phyloP scores from a whole-genome alignment of 2,329 filamentous ascomycete genomes.

The Colletotrichum sublineola region DNA sequence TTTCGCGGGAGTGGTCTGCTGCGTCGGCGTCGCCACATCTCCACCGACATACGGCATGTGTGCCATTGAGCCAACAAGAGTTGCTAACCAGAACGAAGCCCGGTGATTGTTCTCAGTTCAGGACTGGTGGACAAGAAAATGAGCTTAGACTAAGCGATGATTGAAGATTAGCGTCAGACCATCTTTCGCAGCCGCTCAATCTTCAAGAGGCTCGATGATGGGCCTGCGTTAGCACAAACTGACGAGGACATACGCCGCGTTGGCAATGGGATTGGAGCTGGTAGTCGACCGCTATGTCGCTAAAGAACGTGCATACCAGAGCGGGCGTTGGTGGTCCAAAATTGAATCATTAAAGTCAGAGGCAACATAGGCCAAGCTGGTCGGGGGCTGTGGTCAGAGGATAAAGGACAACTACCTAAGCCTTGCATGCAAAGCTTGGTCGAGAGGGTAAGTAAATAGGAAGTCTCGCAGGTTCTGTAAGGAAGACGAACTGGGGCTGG shows the following conservation, averaged over 20 bases:
- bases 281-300: not conserved
- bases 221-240: not conserved
- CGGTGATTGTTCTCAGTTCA: not conserved
- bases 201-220: not conserved
- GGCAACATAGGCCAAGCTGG: not conserved
- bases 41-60: conserved; percentile 6
- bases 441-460: not conserved
- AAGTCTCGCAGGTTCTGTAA: not conserved
- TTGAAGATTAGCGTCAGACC: no score
- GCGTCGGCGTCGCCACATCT: not conserved
- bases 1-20: conserved; percentile 1
- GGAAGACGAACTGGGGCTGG: conserved; percentile 1
- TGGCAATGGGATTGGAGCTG: conserved; percentile 3
- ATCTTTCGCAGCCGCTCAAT: not conserved
- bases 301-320: not conserved
- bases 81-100: not conserved
- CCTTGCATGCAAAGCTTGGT: not conserved
- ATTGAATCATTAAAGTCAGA: conserved; percentile 14
- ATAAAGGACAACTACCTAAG: not conserved
- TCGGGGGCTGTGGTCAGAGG: not conserved
- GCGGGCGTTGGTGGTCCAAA: not conserved
- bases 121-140: not conserved
- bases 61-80: conserved; percentile 4
- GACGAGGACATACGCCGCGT: not conserved
- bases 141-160: no score